These are phyloP conservation scores for Fusarium sp. DNA, from an alignment of 2,329 filamentous ascomycete genomes.

Conservation along the genomic window DNA sequence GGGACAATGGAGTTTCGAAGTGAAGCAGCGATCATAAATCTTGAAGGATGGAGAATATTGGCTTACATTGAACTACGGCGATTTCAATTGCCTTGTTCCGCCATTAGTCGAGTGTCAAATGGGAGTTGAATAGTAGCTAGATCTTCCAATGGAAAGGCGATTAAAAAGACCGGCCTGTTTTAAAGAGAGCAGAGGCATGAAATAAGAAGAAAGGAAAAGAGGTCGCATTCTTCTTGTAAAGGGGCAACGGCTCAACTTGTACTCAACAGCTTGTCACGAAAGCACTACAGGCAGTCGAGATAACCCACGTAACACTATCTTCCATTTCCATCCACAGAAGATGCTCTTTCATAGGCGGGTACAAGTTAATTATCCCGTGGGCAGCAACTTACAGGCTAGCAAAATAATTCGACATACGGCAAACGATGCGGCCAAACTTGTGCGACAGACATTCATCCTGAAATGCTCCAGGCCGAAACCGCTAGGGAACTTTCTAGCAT, in stretches of 20 bases:
- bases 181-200: neutral
- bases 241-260: slow-evolving; percentile 29
- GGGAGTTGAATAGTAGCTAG: neutral
- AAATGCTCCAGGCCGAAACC: slow-evolving; percentile 24
- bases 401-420: slow-evolving; percentile 29
- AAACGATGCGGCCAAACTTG: slow-evolving; percentile 31
- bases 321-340: neutral
- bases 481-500: slow-evolving; percentile 23
- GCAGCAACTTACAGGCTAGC: neutral
- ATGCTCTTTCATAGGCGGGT: slow-evolving; percentile 8
- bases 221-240: neutral
- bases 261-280: slow-evolving; percentile 15
- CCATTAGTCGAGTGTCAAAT: neutral
- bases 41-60: neutral
- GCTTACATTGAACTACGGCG: slow-evolving; percentile 6
- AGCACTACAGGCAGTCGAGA: slow-evolving; percentile 8
- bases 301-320: slow-evolving; percentile 12
- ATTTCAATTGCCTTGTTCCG: neutral
- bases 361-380: slow-evolving; percentile 6
- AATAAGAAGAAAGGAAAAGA: neutral
- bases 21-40: neutral
- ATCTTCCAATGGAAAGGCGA: neutral
- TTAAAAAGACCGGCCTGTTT: neutral
- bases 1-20: neutral
- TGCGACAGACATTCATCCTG: slow-evolving; percentile 25